Evolutionary conservation across 768 basidiomycete genomes (phyloP).

Genomic region (Russula griseocarnosa): DNA sequence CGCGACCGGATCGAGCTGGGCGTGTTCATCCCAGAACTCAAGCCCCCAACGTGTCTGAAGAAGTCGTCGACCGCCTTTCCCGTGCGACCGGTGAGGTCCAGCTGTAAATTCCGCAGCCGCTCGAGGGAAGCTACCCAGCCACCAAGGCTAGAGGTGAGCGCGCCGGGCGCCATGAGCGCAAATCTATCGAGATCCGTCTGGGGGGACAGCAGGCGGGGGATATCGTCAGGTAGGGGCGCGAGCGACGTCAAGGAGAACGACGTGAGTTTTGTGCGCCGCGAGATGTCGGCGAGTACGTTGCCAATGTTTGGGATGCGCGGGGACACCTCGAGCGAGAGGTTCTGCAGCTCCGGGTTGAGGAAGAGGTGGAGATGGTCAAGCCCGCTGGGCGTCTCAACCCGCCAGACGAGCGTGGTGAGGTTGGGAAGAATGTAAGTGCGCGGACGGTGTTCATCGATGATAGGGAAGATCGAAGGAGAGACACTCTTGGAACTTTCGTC

Average conservation of each 20-base stretch:
- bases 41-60: constrained; percentile 58
- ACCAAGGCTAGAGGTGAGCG: constrained; percentile 64
- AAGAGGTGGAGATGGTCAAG: constrained; percentile 63
- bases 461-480: constrained; percentile 59
- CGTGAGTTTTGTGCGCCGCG: constrained; percentile 57
- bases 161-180: constrained; percentile 68
- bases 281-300: constrained; percentile 60
- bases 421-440: constrained; percentile 62
- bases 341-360: constrained; percentile 58
- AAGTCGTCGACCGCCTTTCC: constrained; percentile 73
- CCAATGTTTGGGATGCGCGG: constrained; percentile 53
- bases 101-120: constrained; percentile 55
- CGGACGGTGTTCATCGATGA: constrained; percentile 62
- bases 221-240: constrained; percentile 63
- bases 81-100: constrained; percentile 68
- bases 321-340: constrained; percentile 59
- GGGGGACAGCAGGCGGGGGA: constrained; percentile 58
- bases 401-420: constrained; percentile 68
- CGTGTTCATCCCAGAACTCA: constrained; percentile 64
- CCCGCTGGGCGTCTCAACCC: constrained; percentile 59
- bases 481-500: constrained; percentile 63
- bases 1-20: constrained; percentile 64
- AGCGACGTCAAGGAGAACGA: constrained; percentile 68
- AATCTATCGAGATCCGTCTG: constrained; percentile 61
- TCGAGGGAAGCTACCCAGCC: constrained; percentile 68